Evolutionary conservation across 2,329 filamentous ascomycete genomes (phyloP), one percentile per base, ranked within the genome.

Genomic region (Sphaerostilbella broomeana): DNA sequence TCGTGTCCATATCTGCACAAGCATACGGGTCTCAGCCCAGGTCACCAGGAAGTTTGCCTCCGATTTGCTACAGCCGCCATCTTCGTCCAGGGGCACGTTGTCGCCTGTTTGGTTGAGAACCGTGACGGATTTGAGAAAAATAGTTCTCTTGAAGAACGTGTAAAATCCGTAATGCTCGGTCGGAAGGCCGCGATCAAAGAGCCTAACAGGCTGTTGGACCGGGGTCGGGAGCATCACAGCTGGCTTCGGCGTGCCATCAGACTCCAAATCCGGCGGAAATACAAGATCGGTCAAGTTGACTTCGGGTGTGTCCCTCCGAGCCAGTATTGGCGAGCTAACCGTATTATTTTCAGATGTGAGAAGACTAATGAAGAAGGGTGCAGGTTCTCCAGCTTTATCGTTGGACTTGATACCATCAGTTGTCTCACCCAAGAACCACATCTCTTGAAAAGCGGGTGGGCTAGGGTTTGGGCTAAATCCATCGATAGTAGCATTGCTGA

Each of bases 161-260:
- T 95, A 95, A 64, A 95, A 95, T 3, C 86, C 87, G 60, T 94
- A 95, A 62, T 95, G 87, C 59, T 97, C 90, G 0, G 81, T 82
- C 2, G 74, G 66, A 19, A 84, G 69, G 13, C 84, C 88, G 15
- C 88, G 84, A 58, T 97, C 86, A 59, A 81, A 97, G 1, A 97
- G 74, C 2, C 85, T 78, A 10, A 97, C 69, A 0, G 87, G 90
- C 54, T 97, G 92, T 44, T 82, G 77, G 1, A 70, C 63, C 1
- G 84, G 76, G 6, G 75, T 68, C 0, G 88, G 85, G 31, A 92
- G 76, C 46, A 95, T 68, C 8, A 74, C 74, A 3, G 86, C 85
- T 0, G 83, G 67, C 1, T 79, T 78, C 0, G 86, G 83, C 2
- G 81, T 83, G 30, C 86, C 86, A 53, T 94, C 81, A 0, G 72